These are phyloP conservation scores for Santalum album DNA, from an alignment of 164 flowering plant genomes.

Conservation along the genomic window DNA sequence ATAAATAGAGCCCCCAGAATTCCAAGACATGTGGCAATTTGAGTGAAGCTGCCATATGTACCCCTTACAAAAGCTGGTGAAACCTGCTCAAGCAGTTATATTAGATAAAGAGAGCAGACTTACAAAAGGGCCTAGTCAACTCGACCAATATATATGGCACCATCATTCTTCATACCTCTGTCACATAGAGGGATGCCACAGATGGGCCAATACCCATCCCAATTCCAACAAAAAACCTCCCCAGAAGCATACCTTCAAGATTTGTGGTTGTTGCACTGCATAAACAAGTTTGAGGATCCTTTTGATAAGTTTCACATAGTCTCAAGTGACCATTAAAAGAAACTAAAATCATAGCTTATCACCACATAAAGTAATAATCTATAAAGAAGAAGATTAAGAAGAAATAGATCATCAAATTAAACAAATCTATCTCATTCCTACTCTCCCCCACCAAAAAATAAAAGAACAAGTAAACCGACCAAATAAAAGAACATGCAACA, in stretches of 20 bases:
- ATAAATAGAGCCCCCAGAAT: slow-evolving; percentile 25
- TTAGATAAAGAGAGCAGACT: not conserved
- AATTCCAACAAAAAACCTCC: slow-evolving; percentile 59
- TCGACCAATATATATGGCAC: not conserved
- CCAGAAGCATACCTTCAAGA: slow-evolving; percentile 61
- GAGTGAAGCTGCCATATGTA: slow-evolving; percentile 29
- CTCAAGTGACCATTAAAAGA: not conserved
- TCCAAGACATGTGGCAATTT: slow-evolving; percentile 34
- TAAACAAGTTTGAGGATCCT: not conserved
- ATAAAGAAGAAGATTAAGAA: too few relatives aligned
- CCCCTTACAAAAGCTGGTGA: slow-evolving; percentile 33
- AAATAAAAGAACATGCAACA: not conserved
- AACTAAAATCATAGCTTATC: not conserved
- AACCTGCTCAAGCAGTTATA: slow-evolving; percentile 13
- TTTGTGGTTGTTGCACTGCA: slow-evolving; percentile 48
- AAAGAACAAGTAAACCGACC: too few relatives aligned
- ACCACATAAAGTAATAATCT: too few relatives aligned
- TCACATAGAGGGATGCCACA: slow-evolving; percentile 59
- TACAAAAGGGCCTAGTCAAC: not conserved
- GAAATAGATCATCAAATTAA: too few relatives aligned
- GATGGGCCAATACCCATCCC: slow-evolving; percentile 79
- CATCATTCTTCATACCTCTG: slow-evolving; percentile 44
- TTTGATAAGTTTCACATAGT: slow-evolving; percentile 4
- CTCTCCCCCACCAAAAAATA: too few relatives aligned
- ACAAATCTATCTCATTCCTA: too few relatives aligned